Evolutionary conservation across 2,329 filamentous ascomycete genomes (phyloP), one percentile per base, ranked within the genome.

Genomic region (Pestalotiopsis fici): DNA sequence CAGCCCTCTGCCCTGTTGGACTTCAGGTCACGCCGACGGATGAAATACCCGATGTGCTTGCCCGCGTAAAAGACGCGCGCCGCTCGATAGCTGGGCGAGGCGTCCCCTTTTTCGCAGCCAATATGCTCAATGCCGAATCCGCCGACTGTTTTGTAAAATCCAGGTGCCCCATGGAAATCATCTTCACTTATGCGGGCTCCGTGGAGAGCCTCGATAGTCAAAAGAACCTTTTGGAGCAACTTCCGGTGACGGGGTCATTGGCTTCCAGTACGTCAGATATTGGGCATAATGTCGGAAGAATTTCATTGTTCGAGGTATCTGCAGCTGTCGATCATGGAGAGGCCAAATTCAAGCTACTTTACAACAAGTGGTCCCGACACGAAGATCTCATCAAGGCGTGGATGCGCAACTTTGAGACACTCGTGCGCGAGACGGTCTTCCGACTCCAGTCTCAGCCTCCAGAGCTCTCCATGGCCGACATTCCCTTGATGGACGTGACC

Each of bases 131-230:
- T 60, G 71, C 68, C 2, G 35, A 68, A 5, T 71, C 74, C 1
- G 75, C 77, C 4, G 71, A 74, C 27, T 73, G 73, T 2, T 78
- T 78, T 35, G 68, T 72, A 79, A 85, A 70, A 79, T 81, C 66
- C 1, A 82, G 85, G 54, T 81, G 81, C 68, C 86, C 86, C 0
- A 82, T 89, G 60, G 88, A 90, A 73, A 79, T 90, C 47, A 81
- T 88, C 39, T 89, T 90, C 74, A 89, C 83, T 66, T 88, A 86
- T 70, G 78, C 83, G 1, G 86, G 87, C 3, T 82, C 82, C 0
- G 76, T 83, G 18, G 82, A 86, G 61, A 81, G 84, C n/a, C 73
- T 86, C 0, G 83, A 85, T 63, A 79, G 79, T 1, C 77, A 81
- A 11, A 82, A 85, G 56, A 81, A 83, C 1, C 76, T 90, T 1